These are phyloP conservation scores for Acorus gramineus DNA, from an alignment of 106 monocot genomes.

Conservation along the genomic window DNA sequence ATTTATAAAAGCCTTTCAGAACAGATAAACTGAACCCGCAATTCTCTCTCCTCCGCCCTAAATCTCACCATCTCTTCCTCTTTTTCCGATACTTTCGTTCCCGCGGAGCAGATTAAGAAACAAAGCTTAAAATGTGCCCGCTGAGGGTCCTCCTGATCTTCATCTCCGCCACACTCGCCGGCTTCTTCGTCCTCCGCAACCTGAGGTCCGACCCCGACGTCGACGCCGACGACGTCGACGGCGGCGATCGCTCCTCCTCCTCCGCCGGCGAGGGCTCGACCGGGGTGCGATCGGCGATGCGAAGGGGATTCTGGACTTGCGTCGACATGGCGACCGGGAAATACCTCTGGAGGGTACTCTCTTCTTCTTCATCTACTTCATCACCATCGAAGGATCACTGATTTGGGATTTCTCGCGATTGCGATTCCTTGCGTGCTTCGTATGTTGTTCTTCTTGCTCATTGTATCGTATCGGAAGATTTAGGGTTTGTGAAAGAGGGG, in stretches of 20 bases:
- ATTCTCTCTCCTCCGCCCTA: too few species aligned
- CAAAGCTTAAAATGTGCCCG: constrained; percentile 49
- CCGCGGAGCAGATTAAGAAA: not conserved
- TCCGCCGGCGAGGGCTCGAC: not conserved
- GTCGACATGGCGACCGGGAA: constrained; percentile 90
- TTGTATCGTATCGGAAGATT: too few species aligned
- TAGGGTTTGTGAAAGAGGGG: too few species aligned
- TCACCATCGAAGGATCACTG: too few species aligned
- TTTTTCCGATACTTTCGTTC: not conserved
- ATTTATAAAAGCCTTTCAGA: too few species aligned
- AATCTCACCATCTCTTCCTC: too few species aligned
- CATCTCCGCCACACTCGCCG: constrained; percentile 78
- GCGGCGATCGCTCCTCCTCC: not conserved
- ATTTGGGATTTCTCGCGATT: too few species aligned
- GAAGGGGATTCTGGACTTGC: constrained; percentile 59
- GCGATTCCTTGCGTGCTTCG: too few species aligned
- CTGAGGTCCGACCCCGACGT: constrained; percentile 26
- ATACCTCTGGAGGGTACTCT: constrained; percentile 72
- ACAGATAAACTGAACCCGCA: too few species aligned
- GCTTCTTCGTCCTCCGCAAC: constrained; percentile 54
- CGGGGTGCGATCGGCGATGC: constrained; percentile 33
- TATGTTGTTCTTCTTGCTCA: too few species aligned
- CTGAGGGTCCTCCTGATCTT: constrained; percentile 80
- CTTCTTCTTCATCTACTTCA: constrained; percentile 3
- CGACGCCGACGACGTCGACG: constrained; percentile 1